These are phyloP conservation scores for Macadamia tetraphylla DNA, from an alignment of 164 flowering plant species.

Conservation along the genomic window DNA sequence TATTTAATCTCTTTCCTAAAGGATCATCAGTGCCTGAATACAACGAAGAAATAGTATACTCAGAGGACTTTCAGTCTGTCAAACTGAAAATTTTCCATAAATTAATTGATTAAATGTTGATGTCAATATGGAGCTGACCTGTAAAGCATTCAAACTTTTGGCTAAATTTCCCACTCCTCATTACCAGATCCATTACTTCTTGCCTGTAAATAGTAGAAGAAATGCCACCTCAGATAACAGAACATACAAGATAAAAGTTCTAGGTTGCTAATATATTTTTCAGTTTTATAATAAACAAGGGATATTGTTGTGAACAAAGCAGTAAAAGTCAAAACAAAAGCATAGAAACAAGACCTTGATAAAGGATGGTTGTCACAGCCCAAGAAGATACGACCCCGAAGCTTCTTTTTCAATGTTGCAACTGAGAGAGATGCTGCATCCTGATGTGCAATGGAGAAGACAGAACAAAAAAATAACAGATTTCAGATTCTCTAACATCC, in stretches of 20 bases:
- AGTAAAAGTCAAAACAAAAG: slow-evolving; percentile 1
- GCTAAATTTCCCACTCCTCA: slow-evolving; percentile 63
- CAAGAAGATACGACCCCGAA: slow-evolving; percentile 59
- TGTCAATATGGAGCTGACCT: slow-evolving; percentile 19
- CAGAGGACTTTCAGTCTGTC: not conserved
- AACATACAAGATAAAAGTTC: not conserved
- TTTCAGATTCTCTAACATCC: not conserved
- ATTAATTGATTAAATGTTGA: not conserved
- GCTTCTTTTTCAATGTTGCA: slow-evolving; percentile 72
- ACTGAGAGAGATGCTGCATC: slow-evolving; percentile 90
- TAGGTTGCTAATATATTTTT: not conserved
- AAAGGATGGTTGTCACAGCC: slow-evolving; percentile 96
- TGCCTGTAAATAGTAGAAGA: slow-evolving; percentile 44
- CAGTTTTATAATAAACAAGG: not conserved
- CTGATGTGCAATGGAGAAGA: slow-evolving; percentile 26
- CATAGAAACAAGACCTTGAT: slow-evolving; percentile 52
- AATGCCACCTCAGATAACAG: not conserved
- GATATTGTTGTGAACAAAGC: not conserved
- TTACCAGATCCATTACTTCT: slow-evolving; percentile 76
- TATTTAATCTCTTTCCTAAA: slow-evolving; percentile 63
- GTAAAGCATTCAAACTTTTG: slow-evolving; percentile 53
- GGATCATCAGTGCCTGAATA: slow-evolving; percentile 55
- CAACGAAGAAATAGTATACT: not conserved
- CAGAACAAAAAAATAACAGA: not conserved
- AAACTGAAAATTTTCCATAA: not conserved